These are phyloP conservation scores for Candida suzukii DNA, from an alignment of 805 yeast species.

Conservation along the genomic window DNA sequence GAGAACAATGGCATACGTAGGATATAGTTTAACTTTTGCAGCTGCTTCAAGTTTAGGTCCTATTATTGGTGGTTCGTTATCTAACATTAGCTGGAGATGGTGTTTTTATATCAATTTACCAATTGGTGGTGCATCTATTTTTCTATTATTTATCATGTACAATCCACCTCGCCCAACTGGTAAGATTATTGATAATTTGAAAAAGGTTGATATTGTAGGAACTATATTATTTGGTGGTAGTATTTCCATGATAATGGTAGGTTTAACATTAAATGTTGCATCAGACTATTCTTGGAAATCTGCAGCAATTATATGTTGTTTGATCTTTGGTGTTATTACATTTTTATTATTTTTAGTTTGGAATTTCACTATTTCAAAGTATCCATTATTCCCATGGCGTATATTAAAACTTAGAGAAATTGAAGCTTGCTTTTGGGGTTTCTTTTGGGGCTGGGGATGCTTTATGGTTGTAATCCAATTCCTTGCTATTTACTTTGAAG, in stretches of 20 bases:
- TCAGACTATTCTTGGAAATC: constrained; percentile 45
- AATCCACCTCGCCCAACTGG: constrained; percentile 42
- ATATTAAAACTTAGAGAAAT: constrained; percentile 28
- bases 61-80: constrained; percentile 58
- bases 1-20: constrained; percentile 32
- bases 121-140: constrained; percentile 45
- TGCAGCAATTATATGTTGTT: constrained; percentile 40
- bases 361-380: constrained; percentile 33
- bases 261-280: constrained; percentile 52
- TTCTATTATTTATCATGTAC: constrained; percentile 31
- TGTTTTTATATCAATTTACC: constrained; percentile 66
- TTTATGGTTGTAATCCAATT: constrained; percentile 33
- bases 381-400: constrained; percentile 42
- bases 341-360: constrained; percentile 29
- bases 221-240: constrained; percentile 35
- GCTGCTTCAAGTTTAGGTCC: constrained; percentile 56
- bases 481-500: constrained; percentile 43
- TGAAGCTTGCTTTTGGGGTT: constrained; percentile 29
- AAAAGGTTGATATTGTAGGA: constrained; percentile 43
- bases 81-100: constrained; percentile 67
- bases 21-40: constrained; percentile 36
- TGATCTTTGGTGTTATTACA: constrained; percentile 37
- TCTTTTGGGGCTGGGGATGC: constrained; percentile 29
- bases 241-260: constrained; percentile 41
- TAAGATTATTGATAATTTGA: constrained; percentile 28